Evolutionary conservation across 495 filamentous ascomycete genomes (phyloP), one percentile per base, ranked within the genome.

Genomic region (Friedmanniomyces simplex): DNA sequence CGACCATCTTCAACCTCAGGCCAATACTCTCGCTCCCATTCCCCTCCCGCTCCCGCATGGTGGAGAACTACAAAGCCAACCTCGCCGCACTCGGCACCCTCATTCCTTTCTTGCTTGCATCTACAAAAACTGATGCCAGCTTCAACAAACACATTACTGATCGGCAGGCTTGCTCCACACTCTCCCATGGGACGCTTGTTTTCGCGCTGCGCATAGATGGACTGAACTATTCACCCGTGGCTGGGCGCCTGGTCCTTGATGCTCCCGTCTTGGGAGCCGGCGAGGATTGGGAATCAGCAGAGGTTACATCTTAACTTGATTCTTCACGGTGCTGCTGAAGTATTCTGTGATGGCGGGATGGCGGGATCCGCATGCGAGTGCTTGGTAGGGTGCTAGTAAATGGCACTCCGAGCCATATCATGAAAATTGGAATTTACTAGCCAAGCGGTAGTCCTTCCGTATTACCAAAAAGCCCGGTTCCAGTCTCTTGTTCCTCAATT

Each of bases 271-370:
- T 68, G 79, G 77, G 73, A 74, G 79, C 76, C 68, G 69, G 76
- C 83, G 84, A 74, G 78, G 74, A 66, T 72, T 79, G 76, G 84
- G 84, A 88, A 88, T 88, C 84, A 88, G 84, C 82, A 79, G 82
- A 75, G 84, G 84, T 84, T 74, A 87, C 82, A 87, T 36, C 28
- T 4, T 32, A 32, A 4, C 28, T 4, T 32, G 10, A 32, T 10
- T 32, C 28, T 32, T 3, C 3, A 10, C 3, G 28, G 10, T 32
- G 28, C 10, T 32, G 28, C 4, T 10, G 4, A 10, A 3, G 28
- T 3, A 10, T 3, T 3, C 28, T 32, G 28, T 4, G 3, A 10
- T 3, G 4, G 28, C 3, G 28, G 28, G 3, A 10, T 32, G 28
- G 28, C 10, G 28, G 28, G n/a, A n/a, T n/a, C n/a, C n/a, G n/a